Conservation (phyloP, 2,329 filamentous ascomycete genomes). For the Venturia carpophila region DNA sequence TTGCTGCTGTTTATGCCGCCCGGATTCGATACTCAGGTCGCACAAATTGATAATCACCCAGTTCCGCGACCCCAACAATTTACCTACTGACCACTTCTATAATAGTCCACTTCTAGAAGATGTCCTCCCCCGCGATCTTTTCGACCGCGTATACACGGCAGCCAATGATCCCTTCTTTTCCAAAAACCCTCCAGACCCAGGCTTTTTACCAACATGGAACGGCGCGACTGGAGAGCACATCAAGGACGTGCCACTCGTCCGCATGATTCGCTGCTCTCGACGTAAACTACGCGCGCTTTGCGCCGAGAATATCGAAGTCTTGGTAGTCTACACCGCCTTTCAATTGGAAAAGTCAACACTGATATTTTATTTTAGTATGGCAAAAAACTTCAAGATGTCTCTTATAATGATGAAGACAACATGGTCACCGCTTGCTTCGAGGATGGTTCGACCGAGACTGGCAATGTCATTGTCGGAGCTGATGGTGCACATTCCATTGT, state of each 20-base stretch:
- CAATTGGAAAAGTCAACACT: no score
- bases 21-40: not conserved
- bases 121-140: slow-evolving; percentile 11
- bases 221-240: slow-evolving; percentile 29
- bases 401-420: slow-evolving; percentile 25
- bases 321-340: slow-evolving; percentile 16
- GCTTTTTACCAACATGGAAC: slow-evolving; percentile 19
- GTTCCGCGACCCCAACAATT: no score
- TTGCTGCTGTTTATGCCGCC: no score
- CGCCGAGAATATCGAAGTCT: slow-evolving; percentile 30
- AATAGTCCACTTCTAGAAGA: slow-evolving; percentile 11
- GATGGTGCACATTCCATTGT: slow-evolving; percentile 29
- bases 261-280: slow-evolving; percentile 31
- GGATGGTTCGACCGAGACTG: slow-evolving; percentile 27
- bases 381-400: slow-evolving; percentile 33
- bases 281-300: slow-evolving; percentile 33
- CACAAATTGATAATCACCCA: no score
- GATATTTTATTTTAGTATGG: slow-evolving; percentile 24
- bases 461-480: slow-evolving; percentile 29
- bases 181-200: slow-evolving; percentile 7
- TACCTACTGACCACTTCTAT: no score
- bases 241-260: slow-evolving; percentile 23
- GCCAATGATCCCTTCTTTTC: slow-evolving; percentile 15
- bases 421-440: slow-evolving; percentile 28
- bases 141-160: slow-evolving; percentile 5